These are phyloP conservation scores for bread wheat (Triticum aestivum) DNA, from an alignment of 176 grass and related monocot genomes.

Conservation along the genomic window IWGSC_CS_RefSeq_v2.1 NC_057795.1:370234761-370235260, in stretches of 20 bases:
- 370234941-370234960: background rate
- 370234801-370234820: background rate
- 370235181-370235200: conserved; percentile 5
- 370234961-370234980: background rate
- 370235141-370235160: background rate
- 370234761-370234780: conserved; percentile 5
- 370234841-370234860: background rate
- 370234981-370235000: background rate
- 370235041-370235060: background rate
- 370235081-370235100: background rate
- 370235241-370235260: no score
- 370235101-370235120: background rate
- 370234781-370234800: background rate
- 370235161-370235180: background rate
- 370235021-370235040: background rate
- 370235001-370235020: background rate
- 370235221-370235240: no score
- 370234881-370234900: no score
- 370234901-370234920: background rate
- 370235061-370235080: background rate
- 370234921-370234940: background rate
- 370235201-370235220: background rate
- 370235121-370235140: background rate
- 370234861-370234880: no score
- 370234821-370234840: background rate